These are phyloP conservation scores for Aaosphaeria pasadenensis DNA, from an alignment of 2,329 filamentous ascomycete species.

Conservation along the genomic window DNA sequence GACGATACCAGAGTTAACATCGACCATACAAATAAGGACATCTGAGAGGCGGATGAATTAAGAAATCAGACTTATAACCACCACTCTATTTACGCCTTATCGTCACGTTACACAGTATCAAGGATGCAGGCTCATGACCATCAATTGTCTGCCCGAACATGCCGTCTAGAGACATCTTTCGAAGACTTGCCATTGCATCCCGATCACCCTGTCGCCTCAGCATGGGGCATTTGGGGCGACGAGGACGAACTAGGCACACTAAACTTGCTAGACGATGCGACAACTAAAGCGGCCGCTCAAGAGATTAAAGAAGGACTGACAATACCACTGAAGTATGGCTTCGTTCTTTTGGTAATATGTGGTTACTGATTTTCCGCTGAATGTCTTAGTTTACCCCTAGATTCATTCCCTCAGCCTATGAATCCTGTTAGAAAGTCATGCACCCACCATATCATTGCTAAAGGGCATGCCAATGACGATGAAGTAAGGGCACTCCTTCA, in stretches of 20 bases:
- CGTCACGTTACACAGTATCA: too few relatives aligned
- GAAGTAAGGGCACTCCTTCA: neutral
- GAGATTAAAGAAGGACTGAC: neutral
- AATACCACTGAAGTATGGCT: neutral
- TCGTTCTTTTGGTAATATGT: neutral
- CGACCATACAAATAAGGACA: too few relatives aligned
- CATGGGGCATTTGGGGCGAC: conserved; percentile 3
- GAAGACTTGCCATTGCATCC: conserved; percentile 2
- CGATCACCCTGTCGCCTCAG: conserved; percentile 1
- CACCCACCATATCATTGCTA: neutral
- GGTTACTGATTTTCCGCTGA: neutral
- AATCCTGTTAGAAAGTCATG: neutral
- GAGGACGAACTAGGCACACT: neutral
- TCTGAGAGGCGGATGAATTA: too few relatives aligned
- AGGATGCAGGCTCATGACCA: neutral
- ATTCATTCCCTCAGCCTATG: neutral
- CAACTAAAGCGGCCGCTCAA: neutral
- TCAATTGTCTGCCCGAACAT: neutral
- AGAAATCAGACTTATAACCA: too few relatives aligned
- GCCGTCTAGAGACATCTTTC: neutral
- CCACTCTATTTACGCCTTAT: too few relatives aligned
- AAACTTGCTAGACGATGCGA: neutral
- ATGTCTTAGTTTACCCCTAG: neutral
- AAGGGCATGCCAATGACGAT: neutral
- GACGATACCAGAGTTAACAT: too few relatives aligned